Conservation (phyloP, 2,329 filamentous ascomycete genomes). For the Colletotrichum sp. region DNA sequence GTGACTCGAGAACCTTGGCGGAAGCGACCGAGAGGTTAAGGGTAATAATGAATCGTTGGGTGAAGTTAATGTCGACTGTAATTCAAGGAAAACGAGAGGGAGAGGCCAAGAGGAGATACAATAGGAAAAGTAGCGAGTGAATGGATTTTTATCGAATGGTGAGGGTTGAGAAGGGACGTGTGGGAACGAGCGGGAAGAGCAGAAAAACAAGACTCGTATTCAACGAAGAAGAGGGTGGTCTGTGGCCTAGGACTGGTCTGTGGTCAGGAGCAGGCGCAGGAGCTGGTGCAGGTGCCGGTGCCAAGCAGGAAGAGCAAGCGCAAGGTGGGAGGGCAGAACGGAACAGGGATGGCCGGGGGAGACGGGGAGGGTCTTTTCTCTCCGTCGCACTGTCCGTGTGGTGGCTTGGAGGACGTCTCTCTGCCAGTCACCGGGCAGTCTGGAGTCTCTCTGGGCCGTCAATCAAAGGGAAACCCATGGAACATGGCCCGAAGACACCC, state of each 20-base stretch:
- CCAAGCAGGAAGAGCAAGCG: neutral
- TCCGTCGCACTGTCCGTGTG: slow-evolving; percentile 12
- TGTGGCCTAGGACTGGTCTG: neutral
- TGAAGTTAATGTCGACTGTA: neutral
- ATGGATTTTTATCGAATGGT: slow-evolving; percentile 8
- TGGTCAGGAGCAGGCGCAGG: neutral
- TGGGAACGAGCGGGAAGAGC: slow-evolving; percentile 7
- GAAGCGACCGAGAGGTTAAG: neutral
- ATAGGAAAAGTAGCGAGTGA: slow-evolving; percentile 6
- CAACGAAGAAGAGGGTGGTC: neutral
- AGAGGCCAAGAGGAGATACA: neutral
- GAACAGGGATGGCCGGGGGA: neutral
- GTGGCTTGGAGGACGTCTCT: slow-evolving; percentile 2
- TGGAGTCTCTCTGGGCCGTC: neutral
- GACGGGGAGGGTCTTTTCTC: neutral
- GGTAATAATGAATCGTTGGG: neutral
- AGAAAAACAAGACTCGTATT: slow-evolving; percentile 20
- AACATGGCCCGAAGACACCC: neutral
- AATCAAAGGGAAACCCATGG: neutral
- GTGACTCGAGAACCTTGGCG: neutral
- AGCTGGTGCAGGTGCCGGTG: neutral
- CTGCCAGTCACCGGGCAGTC: neutral
- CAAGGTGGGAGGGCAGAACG: neutral
- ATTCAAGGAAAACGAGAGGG: neutral
- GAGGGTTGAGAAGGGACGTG: neutral